Base-by-base conservation (phyloP, 306 rosid species). In the Nissolia schottii region DNA sequence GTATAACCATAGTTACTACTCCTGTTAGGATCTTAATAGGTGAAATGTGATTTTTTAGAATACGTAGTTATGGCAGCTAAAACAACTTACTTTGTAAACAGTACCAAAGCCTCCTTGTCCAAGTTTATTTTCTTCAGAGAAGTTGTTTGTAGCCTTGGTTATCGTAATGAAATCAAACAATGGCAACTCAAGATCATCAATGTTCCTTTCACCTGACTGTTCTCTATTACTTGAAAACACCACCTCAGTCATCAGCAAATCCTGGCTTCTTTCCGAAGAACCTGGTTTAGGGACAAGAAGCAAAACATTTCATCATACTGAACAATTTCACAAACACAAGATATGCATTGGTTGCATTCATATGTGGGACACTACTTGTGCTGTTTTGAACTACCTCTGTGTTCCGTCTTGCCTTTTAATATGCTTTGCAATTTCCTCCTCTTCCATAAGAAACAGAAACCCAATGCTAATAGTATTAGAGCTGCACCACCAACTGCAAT, bases 101-200 rank as follows among this genome's bases (percentile, higher is more conserved):
- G 28, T 70, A 29, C 89, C 89, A 77, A 85, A 85, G 31, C 89
- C 89, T 64, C 89, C 89, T 74, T 85, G 80, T 82, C 89, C 89
- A 29, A 85, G 87, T 75, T 80, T 82, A 57, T 80, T 80, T 56
- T 24, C 78, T 46, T 77, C 76, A 48, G 87, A 85, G 79, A 85
- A 85, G 15, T 85, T 80, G 41, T 80, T 51, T 60, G 89, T 85
- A 61, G 89, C 87, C 65, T 25, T 23, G 74, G 77, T 78, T 70
- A 85, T 32, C 45, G 83, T 80, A 64, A 53, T 46, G 70, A 85
- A 80, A 82, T 85, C 87, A 77, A 80, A 82, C 60, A 85, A 32
- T 70, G 87, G 89, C 79, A 82, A 70, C 54, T 85, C 89, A 25
- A 82, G 54, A 4, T 85, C 89, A 14, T 85, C 87, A 40, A 77